Evolutionary conservation across 768 basidiomycete species (phyloP), one percentile per base, ranked within the genome.

Genomic region (Boletus tomentosulus): DNA sequence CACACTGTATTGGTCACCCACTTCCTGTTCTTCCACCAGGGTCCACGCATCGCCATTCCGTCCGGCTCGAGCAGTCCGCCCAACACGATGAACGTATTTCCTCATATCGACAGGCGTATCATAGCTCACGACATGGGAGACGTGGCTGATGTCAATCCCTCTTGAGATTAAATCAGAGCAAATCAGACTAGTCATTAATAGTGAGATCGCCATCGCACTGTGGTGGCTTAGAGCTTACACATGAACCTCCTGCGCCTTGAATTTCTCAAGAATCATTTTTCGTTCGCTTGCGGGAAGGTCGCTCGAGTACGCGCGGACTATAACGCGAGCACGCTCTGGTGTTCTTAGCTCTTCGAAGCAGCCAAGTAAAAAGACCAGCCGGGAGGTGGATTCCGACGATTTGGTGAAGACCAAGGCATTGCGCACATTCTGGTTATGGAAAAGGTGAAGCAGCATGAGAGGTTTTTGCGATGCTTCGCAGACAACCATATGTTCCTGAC

Each of bases 11-110:
- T 6, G 28, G 50, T 28, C 43, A 57, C 73, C 38, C 37, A 86
- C 89, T 79, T 92, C 90, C 66, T 97, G 95, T 66, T 93, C 89
- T 74, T 98, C 97, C 7, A 98, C 90, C 62, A 98, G 71, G 2
- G 89, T 89, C 96, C 96, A 99, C 2, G 95, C 94, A 58, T 89
- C 82, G 6, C 97, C 97, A 22, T 73, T 72, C 44, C 89, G 78
- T 8, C 97, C 97, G 3, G 97, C 97, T 48, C 97, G 81, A 3
- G 97, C 97, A 6, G 97, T 98, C 42, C 97, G 80, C 22, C 97
- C 97, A 9, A 95, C 96, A 50, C 97, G 87, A 70, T 99, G 97
- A 11, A 99, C 91, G 65, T 99, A 99, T 69, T 98, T 98, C 48
- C 92, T 82, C 83, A 98, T 94, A 68, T 98, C 97, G n/a, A 97